These are phyloP conservation scores for Capsicum rhomboideum DNA, from an alignment of 257 asterid genomes.

Conservation along the genomic window DNA sequence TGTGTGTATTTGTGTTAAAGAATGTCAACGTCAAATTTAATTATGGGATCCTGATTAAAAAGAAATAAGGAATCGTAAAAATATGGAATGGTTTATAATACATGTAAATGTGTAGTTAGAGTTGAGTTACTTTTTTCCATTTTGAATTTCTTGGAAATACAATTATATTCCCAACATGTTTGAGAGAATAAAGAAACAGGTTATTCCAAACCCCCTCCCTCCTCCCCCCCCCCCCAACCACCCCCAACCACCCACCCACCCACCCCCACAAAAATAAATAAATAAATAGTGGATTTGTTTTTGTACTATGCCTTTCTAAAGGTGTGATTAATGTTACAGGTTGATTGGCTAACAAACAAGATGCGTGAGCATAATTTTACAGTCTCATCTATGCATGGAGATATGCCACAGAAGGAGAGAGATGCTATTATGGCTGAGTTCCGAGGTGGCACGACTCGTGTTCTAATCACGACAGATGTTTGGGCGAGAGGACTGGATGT, in stretches of 20 bases:
- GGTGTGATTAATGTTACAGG: conserved; percentile 30
- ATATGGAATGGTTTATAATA: background rate
- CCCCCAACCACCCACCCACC: background rate
- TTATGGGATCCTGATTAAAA: background rate
- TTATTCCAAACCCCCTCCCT: background rate
- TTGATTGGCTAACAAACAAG: conserved; percentile 86
- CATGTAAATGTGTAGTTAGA: background rate
- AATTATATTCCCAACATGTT: background rate
- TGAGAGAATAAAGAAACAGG: background rate
- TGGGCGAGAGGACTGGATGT: conserved; percentile 99
- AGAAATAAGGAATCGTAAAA: background rate
- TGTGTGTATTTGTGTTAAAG: background rate
- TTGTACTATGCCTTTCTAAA: background rate
- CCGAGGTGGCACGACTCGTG: conserved; percentile 77
- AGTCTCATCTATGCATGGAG: conserved; percentile 97
- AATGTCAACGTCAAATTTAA: background rate
- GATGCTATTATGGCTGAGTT: conserved; percentile 92
- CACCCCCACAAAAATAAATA: too few relatives aligned
- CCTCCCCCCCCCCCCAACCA: background rate
- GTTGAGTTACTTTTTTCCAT: background rate
- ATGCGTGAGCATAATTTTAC: conserved; percentile 89
- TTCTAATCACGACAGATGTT: conserved; percentile 95
- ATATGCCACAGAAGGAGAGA: conserved; percentile 96
- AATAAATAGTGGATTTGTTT: background rate
- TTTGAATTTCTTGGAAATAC: background rate